Conservation (phyloP, 164 flowering plant genomes). For the Dillenia suffruticosa region DNA sequence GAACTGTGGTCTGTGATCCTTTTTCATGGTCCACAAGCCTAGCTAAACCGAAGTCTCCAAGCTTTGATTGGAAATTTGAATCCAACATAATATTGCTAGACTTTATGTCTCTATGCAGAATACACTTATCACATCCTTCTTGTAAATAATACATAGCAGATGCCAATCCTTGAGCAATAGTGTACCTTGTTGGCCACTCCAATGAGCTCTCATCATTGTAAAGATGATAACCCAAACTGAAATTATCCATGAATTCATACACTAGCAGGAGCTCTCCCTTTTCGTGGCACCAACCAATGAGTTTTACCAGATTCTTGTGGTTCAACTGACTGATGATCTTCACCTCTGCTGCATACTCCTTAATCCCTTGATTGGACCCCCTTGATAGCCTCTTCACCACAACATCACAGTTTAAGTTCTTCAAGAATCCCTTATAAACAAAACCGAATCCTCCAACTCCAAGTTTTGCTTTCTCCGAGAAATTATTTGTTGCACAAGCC, state of each 20-base stretch:
- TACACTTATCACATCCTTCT: slow-evolving; percentile 35
- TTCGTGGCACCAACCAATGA: slow-evolving; percentile 33
- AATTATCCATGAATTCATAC: slow-evolving; percentile 32
- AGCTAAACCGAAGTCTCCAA: slow-evolving; percentile 35
- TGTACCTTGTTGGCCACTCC: slow-evolving; percentile 21
- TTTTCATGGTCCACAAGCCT: slow-evolving; percentile 17
- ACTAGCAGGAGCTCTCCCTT: slow-evolving; percentile 15
- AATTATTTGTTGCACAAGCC: slow-evolving; percentile 17
- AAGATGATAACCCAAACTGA: slow-evolving; percentile 25
- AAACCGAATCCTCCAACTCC: slow-evolving; percentile 37
- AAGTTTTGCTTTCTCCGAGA: slow-evolving; percentile 16
- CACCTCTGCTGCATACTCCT: slow-evolving; percentile 32
- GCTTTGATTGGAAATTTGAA: slow-evolving; percentile 26
- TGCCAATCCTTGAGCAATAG: slow-evolving; percentile 24
- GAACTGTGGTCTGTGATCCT: slow-evolving; percentile 16
- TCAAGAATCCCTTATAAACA: slow-evolving; percentile 26
- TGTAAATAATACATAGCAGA: slow-evolving; percentile 36
- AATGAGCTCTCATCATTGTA: slow-evolving; percentile 4
- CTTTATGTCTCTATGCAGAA: slow-evolving; percentile 34
- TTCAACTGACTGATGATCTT: slow-evolving; percentile 25
- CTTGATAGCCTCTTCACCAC: slow-evolving; percentile 25
- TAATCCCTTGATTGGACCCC: slow-evolving; percentile 25
- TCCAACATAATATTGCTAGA: slow-evolving; percentile 37
- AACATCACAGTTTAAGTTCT: slow-evolving; percentile 1
- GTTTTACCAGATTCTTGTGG: slow-evolving; percentile 31